phyloP scores from a whole-genome alignment of 2,329 filamentous ascomycete genomes.

The Alternaria sp. region DNA sequence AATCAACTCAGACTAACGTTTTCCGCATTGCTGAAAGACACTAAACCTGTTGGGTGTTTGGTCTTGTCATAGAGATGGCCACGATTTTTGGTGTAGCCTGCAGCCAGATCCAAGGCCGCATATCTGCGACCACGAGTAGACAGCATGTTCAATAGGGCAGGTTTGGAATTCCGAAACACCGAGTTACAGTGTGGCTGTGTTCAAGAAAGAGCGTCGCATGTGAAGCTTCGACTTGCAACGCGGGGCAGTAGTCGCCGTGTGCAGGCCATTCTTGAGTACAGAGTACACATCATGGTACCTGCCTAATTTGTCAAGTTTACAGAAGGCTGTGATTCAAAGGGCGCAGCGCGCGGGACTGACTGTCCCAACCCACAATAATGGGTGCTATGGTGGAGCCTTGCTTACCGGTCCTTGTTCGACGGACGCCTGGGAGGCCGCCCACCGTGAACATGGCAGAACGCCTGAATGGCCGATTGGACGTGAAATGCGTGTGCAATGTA shows the following conservation, averaged over 20 bases:
- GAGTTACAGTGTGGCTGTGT: not conserved
- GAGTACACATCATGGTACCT: slow-evolving; percentile 3
- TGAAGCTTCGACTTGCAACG: slow-evolving; percentile 7
- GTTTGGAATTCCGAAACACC: not conserved
- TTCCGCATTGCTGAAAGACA: slow-evolving; percentile 12
- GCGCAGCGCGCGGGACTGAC: not conserved
- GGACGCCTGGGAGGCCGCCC: slow-evolving; percentile 19
- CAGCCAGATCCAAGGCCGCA: slow-evolving; percentile 11
- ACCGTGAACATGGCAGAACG: not conserved
- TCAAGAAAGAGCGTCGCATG: not conserved
- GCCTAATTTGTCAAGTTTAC: not conserved
- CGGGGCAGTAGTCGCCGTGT: slow-evolving; percentile 7
- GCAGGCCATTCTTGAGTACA: not conserved
- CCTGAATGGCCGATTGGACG: slow-evolving; percentile 3
- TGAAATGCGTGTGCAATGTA: not conserved
- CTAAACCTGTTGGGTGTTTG: slow-evolving; percentile 5
- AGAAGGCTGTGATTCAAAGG: not conserved
- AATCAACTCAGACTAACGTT: slow-evolving; percentile 1
- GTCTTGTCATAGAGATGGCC: slow-evolving; percentile 5
- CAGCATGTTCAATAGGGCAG: not conserved
- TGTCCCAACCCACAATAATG: not conserved
- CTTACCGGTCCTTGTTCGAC: not conserved
- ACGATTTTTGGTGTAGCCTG: slow-evolving; percentile 15
- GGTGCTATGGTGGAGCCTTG: not conserved
- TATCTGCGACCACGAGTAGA: slow-evolving; percentile 13